Conservation (phyloP, 768 basidiomycete genomes). For the Calvatia gigantea region DNA sequence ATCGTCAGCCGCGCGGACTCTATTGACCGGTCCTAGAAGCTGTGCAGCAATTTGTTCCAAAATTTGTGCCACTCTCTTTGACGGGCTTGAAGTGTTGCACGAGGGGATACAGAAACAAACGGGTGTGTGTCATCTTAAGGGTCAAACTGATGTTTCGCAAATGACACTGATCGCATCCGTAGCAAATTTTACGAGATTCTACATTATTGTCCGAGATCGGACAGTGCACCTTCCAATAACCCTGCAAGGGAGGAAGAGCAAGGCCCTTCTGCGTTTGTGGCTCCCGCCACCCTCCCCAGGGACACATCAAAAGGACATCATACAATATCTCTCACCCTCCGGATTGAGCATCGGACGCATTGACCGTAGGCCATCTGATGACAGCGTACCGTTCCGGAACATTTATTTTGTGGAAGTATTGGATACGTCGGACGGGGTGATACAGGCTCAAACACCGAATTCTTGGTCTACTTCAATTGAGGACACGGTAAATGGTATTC, state of each 20-base stretch:
- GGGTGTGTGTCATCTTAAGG: slow-evolving; percentile 28
- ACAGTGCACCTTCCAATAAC: slow-evolving; percentile 19
- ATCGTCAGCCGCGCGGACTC: slow-evolving; percentile 59
- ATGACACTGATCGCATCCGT: slow-evolving; percentile 11
- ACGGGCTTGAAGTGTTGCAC: slow-evolving; percentile 56
- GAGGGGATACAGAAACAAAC: slow-evolving; percentile 63
- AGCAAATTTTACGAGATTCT: slow-evolving; percentile 75
- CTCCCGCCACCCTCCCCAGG: slow-evolving; percentile 12
- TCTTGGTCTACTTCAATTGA: slow-evolving; percentile 25
- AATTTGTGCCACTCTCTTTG: slow-evolving; percentile 55
- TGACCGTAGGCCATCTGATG: slow-evolving; percentile 59
- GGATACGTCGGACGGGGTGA: slow-evolving; percentile 6
- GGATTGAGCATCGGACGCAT: slow-evolving; percentile 47
- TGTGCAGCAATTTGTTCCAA: slow-evolving; percentile 76
- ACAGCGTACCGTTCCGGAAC: slow-evolving; percentile 45
- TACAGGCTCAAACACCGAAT: neutral
- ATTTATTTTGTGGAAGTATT: slow-evolving; percentile 66
- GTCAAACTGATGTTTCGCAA: neutral
- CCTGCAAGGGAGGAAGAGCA: slow-evolving; percentile 16
- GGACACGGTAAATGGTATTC: slow-evolving; percentile 31
- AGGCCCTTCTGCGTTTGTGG: slow-evolving; percentile 31
- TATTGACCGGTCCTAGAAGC: slow-evolving; percentile 37
- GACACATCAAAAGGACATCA: slow-evolving; percentile 19
- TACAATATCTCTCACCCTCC: slow-evolving; percentile 30
- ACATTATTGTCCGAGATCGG: slow-evolving; percentile 42